These are phyloP conservation scores for Cryptosporidium parvum DNA, from an alignment of 169 alveolate species.

Conservation along the genomic window DNA sequence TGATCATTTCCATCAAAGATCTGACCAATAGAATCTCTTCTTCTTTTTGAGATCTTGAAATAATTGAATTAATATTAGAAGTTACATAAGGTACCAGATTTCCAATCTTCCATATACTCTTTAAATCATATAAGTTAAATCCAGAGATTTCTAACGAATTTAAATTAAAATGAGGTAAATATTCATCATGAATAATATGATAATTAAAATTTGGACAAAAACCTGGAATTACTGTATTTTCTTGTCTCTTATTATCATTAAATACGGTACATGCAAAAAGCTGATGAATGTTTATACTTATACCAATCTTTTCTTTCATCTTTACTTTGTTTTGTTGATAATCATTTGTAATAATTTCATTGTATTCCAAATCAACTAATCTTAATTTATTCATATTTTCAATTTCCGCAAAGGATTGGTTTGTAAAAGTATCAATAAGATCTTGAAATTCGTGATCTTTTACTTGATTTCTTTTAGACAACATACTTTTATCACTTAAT, in stretches of 20 bases:
- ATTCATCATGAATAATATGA: constrained; percentile 9
- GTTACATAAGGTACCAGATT: constrained; percentile 34
- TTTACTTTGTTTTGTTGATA: not conserved
- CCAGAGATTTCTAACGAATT: constrained; percentile 14
- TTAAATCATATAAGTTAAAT: constrained; percentile 1
- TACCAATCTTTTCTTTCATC: not conserved
- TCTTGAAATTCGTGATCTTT: not conserved
- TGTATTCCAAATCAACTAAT: constrained; percentile 21
- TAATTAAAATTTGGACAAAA: not conserved
- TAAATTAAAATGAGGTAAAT: constrained; percentile 16
- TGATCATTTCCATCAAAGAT: constrained; percentile 36
- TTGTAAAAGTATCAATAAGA: not conserved
- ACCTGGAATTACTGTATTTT: constrained; percentile 6
- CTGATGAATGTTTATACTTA: not conserved
- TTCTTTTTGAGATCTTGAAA: constrained; percentile 34
- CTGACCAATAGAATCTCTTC: constrained; percentile 13
- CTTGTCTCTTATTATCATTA: not conserved
- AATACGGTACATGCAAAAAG: constrained; percentile 27
- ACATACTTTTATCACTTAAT: too few relatives aligned
- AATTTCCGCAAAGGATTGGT: not conserved
- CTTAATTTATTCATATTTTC: not conserved
- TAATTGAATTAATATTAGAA: constrained; percentile 27
- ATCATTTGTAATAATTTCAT: not conserved
- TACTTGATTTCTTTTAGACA: not conserved
- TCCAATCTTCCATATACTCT: constrained; percentile 39